Evolutionary conservation across 2,329 filamentous ascomycete species (phyloP).

Genomic region (Talaromyces sp.): DNA sequence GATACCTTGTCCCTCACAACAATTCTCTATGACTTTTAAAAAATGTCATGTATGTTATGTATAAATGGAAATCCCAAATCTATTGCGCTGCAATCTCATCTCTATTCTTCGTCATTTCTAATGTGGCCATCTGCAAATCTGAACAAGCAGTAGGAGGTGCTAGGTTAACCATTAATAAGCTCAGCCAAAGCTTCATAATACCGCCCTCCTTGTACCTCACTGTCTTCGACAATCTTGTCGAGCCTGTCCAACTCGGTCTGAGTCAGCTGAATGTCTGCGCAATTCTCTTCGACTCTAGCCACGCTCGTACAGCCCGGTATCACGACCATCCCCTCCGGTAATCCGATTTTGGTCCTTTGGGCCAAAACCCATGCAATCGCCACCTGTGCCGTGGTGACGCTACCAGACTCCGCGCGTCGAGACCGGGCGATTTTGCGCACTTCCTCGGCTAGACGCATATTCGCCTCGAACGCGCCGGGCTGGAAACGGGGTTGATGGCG

Average conservation of each 20-base stretch:
- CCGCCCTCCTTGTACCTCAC: slow-evolving; percentile 1
- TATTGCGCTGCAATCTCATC: background rate
- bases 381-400: slow-evolving; percentile 43
- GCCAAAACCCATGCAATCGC: slow-evolving; percentile 49
- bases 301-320: slow-evolving; percentile 41
- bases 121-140: background rate
- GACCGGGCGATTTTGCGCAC: slow-evolving; percentile 43
- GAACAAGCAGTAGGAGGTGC: background rate
- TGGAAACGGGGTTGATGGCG: slow-evolving; percentile 48
- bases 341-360: slow-evolving; percentile 40
- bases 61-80: background rate
- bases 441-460: slow-evolving; percentile 47
- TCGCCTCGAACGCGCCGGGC: slow-evolving; percentile 49
- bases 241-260: slow-evolving; percentile 37
- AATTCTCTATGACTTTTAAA: background rate
- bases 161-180: slow-evolving; percentile 13
- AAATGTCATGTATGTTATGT: background rate
- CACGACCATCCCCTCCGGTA: slow-evolving; percentile 33
- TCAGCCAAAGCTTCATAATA: background rate
- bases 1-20: background rate
- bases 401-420: background rate
- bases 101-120: background rate
- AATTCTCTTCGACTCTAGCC: slow-evolving; percentile 41
- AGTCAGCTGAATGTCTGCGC: slow-evolving; percentile 38
- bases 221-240: slow-evolving; percentile 8